phyloP scores from a whole-genome alignment of 169 alveolate genomes.

The Plasmodium knowlesi region DNA sequence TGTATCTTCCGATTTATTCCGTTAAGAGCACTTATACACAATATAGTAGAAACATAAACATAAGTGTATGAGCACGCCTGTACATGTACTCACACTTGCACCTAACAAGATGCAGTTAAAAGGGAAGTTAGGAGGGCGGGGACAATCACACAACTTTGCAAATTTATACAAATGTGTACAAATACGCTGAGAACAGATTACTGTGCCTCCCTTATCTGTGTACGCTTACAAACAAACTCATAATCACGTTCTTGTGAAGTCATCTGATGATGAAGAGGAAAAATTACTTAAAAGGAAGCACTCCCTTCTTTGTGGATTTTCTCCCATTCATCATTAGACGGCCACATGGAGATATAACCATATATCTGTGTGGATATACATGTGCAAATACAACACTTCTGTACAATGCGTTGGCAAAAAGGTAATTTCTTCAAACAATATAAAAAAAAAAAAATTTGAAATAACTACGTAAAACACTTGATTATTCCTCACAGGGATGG shows the following conservation, averaged over 20 bases:
- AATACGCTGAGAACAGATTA: neutral
- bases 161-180: slow-evolving; percentile 4
- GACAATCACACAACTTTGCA: neutral
- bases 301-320: neutral
- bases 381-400: slow-evolving; percentile 1
- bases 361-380: neutral
- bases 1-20: neutral
- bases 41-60: neutral
- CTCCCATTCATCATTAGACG: neutral
- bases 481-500: neutral
- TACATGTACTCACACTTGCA: neutral
- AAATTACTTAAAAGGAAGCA: neutral
- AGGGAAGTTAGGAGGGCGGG: neutral
- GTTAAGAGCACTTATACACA: neutral
- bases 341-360: neutral
- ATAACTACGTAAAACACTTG: neutral
- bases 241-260: slow-evolving; percentile 5
- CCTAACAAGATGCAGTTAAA: neutral
- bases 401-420: neutral
- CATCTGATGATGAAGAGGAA: neutral
- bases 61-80: neutral
- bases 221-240: slow-evolving; percentile 10
- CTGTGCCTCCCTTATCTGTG: neutral
- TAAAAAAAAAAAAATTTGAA: neutral
- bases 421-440: neutral